Evolutionary conservation across 768 basidiomycete genomes (phyloP), one percentile per base, ranked within the genome.

Genomic region (Astraeus odoratus): DNA sequence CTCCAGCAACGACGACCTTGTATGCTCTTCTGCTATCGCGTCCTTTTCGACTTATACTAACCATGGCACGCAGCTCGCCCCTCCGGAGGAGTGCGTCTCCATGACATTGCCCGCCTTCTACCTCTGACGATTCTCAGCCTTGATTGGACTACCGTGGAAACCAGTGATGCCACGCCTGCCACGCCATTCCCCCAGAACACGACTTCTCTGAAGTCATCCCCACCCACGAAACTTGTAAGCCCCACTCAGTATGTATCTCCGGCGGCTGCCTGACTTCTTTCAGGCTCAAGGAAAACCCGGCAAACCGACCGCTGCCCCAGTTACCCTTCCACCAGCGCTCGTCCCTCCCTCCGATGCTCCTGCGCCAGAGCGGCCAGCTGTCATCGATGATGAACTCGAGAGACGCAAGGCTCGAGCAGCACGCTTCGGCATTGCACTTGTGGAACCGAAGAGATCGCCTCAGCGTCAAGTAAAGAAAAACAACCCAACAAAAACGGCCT

Each of bases 391-490:
- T 20, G 83, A 84, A 42, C 60, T 70, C 8, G 80, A 75, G 51
- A 80, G 71, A 53, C 77, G 79, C 43, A 76, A 67, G 56, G 67
- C 71, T 34, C 77, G 84, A 33, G 83, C 83, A 5, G 80, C 70
- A 15, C 77, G 84, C n/a, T 86, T 86, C 51, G 80, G 80, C 25
- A 78, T 82, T n/a, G 74, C 80, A 3, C 55, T 82, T 7, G 75
- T 82, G 8, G 68, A 69, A 39, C 70, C 74, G 22, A 47, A 57
- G 5, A 49, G 59, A 37, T 41, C 66, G 50, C 60, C 63, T 39
- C 43, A 57, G 31, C 51, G 59, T 44, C 51, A 54, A 5, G 40
- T 47, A 2, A 60, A 54, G 43, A 48, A 54, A 13, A 37, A 20
- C 4, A 47, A 26, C 12, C 18, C 19, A 13, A 30, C 36, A 20